These are phyloP conservation scores for Hymenoscyphus fructigenus DNA, from an alignment of 2,329 filamentous ascomycete genomes.

Conservation along the genomic window DNA sequence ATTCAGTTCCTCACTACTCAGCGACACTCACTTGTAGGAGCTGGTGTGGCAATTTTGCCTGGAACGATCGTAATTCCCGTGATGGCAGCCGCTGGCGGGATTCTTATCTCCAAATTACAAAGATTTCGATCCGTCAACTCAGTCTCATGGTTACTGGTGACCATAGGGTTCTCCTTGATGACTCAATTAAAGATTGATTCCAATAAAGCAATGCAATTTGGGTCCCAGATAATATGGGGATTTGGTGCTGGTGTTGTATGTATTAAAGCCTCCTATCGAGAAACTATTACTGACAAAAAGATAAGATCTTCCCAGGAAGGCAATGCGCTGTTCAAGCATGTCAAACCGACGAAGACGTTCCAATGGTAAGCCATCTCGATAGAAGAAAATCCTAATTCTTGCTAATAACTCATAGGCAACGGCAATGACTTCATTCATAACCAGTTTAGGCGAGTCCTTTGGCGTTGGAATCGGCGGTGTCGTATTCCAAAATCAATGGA, in stretches of 20 bases:
- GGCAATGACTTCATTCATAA: constrained; percentile 28
- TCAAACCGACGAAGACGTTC: constrained; percentile 18
- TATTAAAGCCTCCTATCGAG: not conserved
- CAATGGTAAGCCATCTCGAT: constrained; percentile 13
- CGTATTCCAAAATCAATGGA: constrained; percentile 27
- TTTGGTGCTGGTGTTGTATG: constrained; percentile 18
- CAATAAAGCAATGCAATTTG: constrained; percentile 14
- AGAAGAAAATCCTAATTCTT: not conserved
- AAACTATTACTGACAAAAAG: not conserved
- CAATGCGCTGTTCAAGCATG: constrained; percentile 21
- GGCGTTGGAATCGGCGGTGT: constrained; percentile 31
- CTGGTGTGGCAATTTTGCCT: constrained; percentile 16
- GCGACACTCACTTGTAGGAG: constrained; percentile 15
- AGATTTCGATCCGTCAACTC: constrained; percentile 16
- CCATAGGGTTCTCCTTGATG: constrained; percentile 16
- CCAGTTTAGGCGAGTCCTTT: constrained; percentile 30
- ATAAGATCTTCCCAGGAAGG: constrained; percentile 19
- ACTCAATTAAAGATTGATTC: constrained; percentile 16
- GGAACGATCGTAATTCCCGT: constrained; percentile 16
- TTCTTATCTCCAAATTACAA: constrained; percentile 16
- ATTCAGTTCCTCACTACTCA: constrained; percentile 17
- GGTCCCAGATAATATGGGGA: constrained; percentile 20
- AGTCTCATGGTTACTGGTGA: constrained; percentile 9
- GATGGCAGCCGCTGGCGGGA: constrained; percentile 9
- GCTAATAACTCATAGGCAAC: constrained; percentile 7